Conservation (phyloP, 371 early-diverging fungal species). For the Mucor circinelloides region DNA sequence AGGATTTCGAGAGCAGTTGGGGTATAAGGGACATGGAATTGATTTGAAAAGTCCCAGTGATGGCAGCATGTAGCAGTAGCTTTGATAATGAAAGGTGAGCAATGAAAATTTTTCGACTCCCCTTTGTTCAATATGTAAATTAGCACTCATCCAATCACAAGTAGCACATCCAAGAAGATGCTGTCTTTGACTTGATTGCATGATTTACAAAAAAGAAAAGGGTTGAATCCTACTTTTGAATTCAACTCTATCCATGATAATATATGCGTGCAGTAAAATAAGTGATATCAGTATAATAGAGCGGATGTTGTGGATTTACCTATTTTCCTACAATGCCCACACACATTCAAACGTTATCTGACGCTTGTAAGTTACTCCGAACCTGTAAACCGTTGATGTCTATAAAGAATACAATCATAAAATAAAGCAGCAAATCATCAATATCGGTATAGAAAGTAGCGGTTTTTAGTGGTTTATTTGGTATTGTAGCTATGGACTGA, state of each 20-base stretch:
- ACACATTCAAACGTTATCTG: too few relatives aligned
- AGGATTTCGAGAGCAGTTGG: conserved; percentile 29
- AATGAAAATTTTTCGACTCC: background rate
- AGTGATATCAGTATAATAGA: too few relatives aligned
- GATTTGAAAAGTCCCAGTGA: conserved; percentile 37
- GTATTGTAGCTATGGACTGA: conserved; percentile 1
- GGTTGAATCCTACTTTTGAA: too few relatives aligned
- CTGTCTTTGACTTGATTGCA: too few relatives aligned
- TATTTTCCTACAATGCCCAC: too few relatives aligned
- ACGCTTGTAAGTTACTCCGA: too few relatives aligned
- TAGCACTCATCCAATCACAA: too few relatives aligned
- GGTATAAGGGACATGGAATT: conserved; percentile 37
- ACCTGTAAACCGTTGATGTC: background rate
- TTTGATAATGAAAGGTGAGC: background rate
- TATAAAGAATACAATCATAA: background rate
- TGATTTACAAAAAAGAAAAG: too few relatives aligned
- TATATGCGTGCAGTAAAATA: too few relatives aligned
- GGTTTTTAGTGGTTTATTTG: background rate
- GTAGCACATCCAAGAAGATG: too few relatives aligned
- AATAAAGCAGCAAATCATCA: background rate
- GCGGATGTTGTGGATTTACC: too few relatives aligned
- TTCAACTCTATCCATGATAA: too few relatives aligned
- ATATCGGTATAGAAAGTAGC: background rate
- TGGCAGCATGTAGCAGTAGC: conserved; percentile 39
- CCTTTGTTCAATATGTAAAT: background rate